Evolutionary conservation across 108 stramenopile species (phyloP).

Genomic region (Nitzschia sp.): DNA sequence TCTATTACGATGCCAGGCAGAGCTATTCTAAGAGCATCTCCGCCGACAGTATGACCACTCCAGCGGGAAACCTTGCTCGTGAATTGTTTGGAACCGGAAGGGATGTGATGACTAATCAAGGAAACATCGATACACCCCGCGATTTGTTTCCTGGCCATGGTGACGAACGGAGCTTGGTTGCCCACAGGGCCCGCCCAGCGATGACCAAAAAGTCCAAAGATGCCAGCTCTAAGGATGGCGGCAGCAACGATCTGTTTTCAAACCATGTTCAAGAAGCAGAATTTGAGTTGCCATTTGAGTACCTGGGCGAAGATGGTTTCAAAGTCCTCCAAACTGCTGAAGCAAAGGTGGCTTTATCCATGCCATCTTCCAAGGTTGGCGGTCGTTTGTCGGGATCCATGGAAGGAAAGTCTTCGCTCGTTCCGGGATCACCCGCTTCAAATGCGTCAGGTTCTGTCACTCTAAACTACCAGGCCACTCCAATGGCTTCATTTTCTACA

Average conservation of each 20-base stretch:
- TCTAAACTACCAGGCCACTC: slow-evolving; percentile 28
- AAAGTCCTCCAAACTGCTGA: slow-evolving; percentile 22
- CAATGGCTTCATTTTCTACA: slow-evolving; percentile 15
- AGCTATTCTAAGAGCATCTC: background rate
- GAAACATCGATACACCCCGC: no score
- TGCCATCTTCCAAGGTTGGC: slow-evolving; percentile 32
- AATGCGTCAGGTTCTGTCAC: slow-evolving; percentile 28
- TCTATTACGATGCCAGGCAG: slow-evolving; percentile 7
- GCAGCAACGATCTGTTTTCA: background rate
- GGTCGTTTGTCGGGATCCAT: slow-evolving; percentile 27
- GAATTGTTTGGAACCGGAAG: background rate
- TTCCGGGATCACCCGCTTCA: background rate
- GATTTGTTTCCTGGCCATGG: no score
- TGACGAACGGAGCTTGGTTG: no score
- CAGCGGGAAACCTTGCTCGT: slow-evolving; percentile 1
- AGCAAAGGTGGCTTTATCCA: slow-evolving; percentile 20
- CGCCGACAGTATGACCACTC: background rate
- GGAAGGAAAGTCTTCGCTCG: slow-evolving; percentile 28
- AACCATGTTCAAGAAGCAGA: slow-evolving; percentile 18
- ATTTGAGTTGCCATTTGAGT: slow-evolving; percentile 35
- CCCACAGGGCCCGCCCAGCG: background rate
- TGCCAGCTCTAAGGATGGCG: background rate
- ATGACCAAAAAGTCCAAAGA: background rate
- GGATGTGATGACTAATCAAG: background rate
- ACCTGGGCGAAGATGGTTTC: slow-evolving; percentile 11